These are phyloP conservation scores for Verticillium dahliae DNA, from an alignment of 2,329 filamentous ascomycete genomes.

Conservation along the genomic window DNA sequence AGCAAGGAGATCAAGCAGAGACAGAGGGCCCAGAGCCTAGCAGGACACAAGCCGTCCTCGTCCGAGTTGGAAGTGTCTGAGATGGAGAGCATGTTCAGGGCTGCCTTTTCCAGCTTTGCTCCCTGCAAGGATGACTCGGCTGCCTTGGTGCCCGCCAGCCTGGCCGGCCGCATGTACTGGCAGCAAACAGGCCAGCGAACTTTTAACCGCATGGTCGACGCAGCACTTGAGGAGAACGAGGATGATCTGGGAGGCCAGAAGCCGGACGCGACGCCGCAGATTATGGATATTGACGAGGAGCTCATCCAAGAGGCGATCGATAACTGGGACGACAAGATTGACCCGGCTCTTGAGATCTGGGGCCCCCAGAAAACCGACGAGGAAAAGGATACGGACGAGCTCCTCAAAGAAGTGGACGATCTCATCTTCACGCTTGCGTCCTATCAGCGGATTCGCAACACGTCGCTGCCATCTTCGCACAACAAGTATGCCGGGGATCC, in stretches of 20 bases:
- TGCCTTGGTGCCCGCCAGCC: conserved; percentile 61
- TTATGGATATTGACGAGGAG: conserved; percentile 41
- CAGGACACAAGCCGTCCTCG: conserved; percentile 49
- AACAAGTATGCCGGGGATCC: conserved; percentile 55
- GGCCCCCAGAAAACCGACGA: conserved; percentile 41
- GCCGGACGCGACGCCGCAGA: conserved; percentile 13
- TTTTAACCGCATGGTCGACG: conserved; percentile 59
- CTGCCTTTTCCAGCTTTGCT: conserved; percentile 75
- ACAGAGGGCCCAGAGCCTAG: conserved; percentile 57
- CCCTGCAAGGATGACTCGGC: conserved; percentile 68
- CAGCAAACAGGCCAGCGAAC: conserved; percentile 60
- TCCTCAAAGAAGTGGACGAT: conserved; percentile 68
- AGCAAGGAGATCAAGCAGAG: conserved; percentile 33
- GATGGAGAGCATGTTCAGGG: conserved; percentile 68
- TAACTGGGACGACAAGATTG: conserved; percentile 53
- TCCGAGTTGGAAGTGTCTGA: conserved; percentile 55
- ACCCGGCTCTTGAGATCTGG: conserved; percentile 49
- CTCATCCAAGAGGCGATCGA: conserved; percentile 48
- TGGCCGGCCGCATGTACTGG: conserved; percentile 71
- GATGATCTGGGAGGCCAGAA: conserved; percentile 27
- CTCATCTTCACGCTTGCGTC: conserved; percentile 71
- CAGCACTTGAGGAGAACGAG: conserved; percentile 35
- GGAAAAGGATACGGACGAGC: conserved; percentile 57
- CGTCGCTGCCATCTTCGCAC: conserved; percentile 59
- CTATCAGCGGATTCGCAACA: conserved; percentile 72